Conservation (phyloP, 441 rosid species). For the Pelargonium citronellum region DNA sequence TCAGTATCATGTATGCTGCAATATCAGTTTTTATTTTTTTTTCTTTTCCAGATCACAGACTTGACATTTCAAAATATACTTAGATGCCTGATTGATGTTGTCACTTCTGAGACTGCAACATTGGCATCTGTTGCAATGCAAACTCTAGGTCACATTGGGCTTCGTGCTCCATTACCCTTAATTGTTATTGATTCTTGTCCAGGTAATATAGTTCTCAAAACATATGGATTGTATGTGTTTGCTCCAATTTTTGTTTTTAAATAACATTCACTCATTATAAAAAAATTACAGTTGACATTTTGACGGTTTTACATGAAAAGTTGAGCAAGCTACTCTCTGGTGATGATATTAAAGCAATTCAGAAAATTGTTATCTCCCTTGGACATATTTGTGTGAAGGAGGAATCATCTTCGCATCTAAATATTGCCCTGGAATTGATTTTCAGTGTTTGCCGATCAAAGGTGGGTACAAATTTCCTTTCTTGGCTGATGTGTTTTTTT, state of each 20-base stretch:
- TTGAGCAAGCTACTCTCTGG: constrained; percentile 75
- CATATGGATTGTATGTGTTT: constrained; percentile 13
- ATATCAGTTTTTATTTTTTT: neutral
- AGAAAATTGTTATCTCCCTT: constrained; percentile 69
- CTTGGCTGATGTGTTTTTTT: constrained; percentile 6
- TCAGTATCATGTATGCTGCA: neutral
- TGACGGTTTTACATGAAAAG: constrained; percentile 59
- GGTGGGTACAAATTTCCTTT: constrained; percentile 39
- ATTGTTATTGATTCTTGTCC: constrained; percentile 46
- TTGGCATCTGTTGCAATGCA: constrained; percentile 91
- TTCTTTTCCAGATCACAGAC: constrained; percentile 51
- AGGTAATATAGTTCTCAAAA: constrained; percentile 44
- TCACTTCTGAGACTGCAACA: constrained; percentile 58
- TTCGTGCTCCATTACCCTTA: constrained; percentile 60
- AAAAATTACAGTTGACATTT: constrained; percentile 55
- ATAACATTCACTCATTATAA: constrained; percentile 20
- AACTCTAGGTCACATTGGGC: constrained; percentile 93
- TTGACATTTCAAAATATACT: constrained; percentile 54
- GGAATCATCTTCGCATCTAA: constrained; percentile 57
- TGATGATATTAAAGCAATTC: constrained; percentile 77
- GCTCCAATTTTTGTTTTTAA: constrained; percentile 10
- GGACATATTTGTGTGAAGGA: constrained; percentile 83
- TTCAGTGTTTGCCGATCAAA: constrained; percentile 84
- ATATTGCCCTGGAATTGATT: constrained; percentile 66
- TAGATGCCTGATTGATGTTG: constrained; percentile 63